Percentiles rank a stretch among this genome's conserved stretches.
Evolutionary conservation across 2,329 filamentous ascomycete species (phyloP).

Genomic region (Mycogone perniciosa): DNA sequence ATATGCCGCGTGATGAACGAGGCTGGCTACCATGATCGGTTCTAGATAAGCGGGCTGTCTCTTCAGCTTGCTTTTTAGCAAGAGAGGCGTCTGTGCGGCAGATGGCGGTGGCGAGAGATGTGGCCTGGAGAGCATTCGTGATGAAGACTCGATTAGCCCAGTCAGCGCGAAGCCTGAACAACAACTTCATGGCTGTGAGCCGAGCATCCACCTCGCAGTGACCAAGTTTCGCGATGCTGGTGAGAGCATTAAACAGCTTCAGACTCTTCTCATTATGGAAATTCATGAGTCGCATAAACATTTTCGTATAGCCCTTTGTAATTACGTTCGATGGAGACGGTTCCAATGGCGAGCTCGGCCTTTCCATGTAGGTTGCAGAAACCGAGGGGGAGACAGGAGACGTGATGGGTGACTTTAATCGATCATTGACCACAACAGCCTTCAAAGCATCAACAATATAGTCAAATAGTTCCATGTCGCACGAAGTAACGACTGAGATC

Average conservation of each 20-base stretch:
- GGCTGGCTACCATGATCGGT: constrained; percentile 34
- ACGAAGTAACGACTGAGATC: constrained; percentile 56
- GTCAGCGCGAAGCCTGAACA: constrained; percentile 80
- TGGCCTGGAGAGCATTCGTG: constrained; percentile 62
- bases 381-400: constrained; percentile 22
- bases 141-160: constrained; percentile 72
- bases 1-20: constrained; percentile 44
- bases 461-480: constrained; percentile 52
- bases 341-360: constrained; percentile 20
- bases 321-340: constrained; percentile 64
- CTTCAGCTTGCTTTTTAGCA: constrained; percentile 45
- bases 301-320: constrained; percentile 61
- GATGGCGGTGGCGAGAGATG: constrained; percentile 64
- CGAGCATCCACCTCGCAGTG: constrained; percentile 62
- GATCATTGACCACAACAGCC: constrained; percentile 44
- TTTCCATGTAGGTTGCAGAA: constrained; percentile 17
- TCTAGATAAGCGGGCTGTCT: constrained; percentile 39
- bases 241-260: constrained; percentile 54
- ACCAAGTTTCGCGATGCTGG: constrained; percentile 56
- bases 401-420: constrained; percentile 36
- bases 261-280: constrained; percentile 58
- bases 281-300: constrained; percentile 71
- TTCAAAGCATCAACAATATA: constrained; percentile 49
- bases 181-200: constrained; percentile 66
- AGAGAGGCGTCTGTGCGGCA: constrained; percentile 56